Conservation (phyloP, 2,329 filamentous ascomycete species). For the Tolypocladium paradoxum region DNA sequence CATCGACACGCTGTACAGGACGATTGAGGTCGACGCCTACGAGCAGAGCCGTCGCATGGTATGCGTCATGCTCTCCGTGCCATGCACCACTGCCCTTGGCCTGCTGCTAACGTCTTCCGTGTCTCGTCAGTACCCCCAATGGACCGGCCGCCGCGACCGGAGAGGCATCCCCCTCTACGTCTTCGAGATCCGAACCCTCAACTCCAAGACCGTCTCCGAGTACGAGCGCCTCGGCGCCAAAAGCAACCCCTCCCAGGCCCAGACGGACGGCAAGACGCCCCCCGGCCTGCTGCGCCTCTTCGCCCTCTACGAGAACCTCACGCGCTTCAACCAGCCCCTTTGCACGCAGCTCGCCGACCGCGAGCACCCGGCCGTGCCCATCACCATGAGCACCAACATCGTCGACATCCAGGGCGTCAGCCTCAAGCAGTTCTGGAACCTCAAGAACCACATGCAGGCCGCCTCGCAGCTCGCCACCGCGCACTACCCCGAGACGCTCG, state of each 20-base stretch:
- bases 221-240: conserved; percentile 61
- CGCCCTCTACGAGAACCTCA: conserved; percentile 87
- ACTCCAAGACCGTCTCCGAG: conserved; percentile 66
- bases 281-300: conserved; percentile 77
- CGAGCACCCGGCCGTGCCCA: conserved; percentile 66
- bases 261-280: conserved; percentile 55
- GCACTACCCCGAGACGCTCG: conserved; percentile 89
- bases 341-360: conserved; percentile 67
- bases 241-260: conserved; percentile 47
- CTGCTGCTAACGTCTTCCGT: not conserved
- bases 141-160: conserved; percentile 82
- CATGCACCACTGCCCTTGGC: not conserved
- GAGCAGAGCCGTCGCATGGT: conserved; percentile 71
- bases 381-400: conserved; percentile 88
- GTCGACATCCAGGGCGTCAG: conserved; percentile 85
- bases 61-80: too few relatives aligned
- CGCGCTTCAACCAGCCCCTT: conserved; percentile 75
- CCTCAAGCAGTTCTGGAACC: conserved; percentile 89
- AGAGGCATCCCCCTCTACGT: conserved; percentile 89
- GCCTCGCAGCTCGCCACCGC: conserved; percentile 81
- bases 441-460: conserved; percentile 89
- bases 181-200: conserved; percentile 75
- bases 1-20: conserved; percentile 70
- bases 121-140: conserved; percentile 74
- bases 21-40: conserved; percentile 76